Conservation (phyloP, 495 filamentous ascomycete species). For the Thozetella sp. region DNA sequence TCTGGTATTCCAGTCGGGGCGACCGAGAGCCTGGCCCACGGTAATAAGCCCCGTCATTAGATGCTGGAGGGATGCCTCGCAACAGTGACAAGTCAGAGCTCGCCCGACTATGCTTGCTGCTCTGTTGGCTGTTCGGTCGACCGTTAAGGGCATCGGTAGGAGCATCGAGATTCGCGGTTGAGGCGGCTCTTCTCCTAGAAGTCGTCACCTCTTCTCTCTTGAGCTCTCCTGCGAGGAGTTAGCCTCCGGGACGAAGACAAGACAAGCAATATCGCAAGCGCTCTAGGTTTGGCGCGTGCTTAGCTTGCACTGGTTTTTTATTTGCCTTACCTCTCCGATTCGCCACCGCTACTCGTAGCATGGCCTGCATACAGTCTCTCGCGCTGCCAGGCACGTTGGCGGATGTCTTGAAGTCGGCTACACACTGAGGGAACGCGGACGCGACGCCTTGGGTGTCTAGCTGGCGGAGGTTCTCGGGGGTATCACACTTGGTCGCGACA, state of each 20-base stretch:
- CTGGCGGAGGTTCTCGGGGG: constrained; percentile 58
- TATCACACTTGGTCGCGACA: constrained; percentile 85
- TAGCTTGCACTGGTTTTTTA: neutral
- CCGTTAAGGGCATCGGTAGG: constrained; percentile 39
- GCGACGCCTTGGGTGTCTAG: constrained; percentile 64
- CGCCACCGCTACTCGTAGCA: constrained; percentile 69
- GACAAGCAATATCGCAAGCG: neutral
- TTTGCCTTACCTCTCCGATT: constrained; percentile 55
- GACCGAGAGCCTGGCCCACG: constrained; percentile 25
- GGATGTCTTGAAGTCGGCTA: constrained; percentile 75
- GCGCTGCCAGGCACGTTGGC: constrained; percentile 70
- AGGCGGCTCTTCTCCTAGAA: constrained; percentile 45
- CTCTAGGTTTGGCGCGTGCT: neutral
- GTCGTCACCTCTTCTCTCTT: constrained; percentile 25
- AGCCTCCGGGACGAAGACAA: constrained; percentile 6
- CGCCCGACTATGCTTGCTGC: constrained; percentile 61
- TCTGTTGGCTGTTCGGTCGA: constrained; percentile 52
- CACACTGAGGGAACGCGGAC: constrained; percentile 57
- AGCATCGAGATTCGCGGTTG: constrained; percentile 53
- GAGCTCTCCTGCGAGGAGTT: constrained; percentile 11
- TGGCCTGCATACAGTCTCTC: constrained; percentile 75
- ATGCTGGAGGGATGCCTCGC: constrained; percentile 33
- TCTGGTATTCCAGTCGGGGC: constrained; percentile 27
- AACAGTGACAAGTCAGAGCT: constrained; percentile 65
- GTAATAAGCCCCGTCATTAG: constrained; percentile 30